Evolutionary conservation across 176 grass and related monocot genomes (phyloP).

Genomic region (Cenchrus fungigraminus): DNA sequence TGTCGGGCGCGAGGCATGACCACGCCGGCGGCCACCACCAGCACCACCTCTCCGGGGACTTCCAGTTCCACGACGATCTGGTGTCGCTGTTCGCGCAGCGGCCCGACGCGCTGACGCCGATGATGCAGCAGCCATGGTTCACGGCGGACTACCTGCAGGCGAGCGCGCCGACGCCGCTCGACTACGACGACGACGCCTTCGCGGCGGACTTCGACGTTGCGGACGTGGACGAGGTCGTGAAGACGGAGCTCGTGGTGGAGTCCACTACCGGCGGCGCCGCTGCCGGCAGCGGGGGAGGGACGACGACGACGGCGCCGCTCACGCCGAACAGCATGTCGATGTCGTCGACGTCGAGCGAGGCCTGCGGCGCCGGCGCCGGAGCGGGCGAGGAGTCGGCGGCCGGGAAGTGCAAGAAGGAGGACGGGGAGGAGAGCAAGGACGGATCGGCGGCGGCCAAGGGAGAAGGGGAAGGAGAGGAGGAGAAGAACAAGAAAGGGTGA

Average conservation of each 20-base stretch:
- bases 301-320: conserved; percentile 21
- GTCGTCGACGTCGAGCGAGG: conserved; percentile 79
- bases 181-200: conserved; percentile 46
- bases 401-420: conserved; percentile 58
- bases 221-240: conserved; percentile 19
- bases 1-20: conserved; percentile 54
- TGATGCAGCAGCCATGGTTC: conserved; percentile 42
- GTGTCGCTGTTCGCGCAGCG: conserved; percentile 63
- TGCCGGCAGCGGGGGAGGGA: neutral
- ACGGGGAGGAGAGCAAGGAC: conserved; percentile 43
- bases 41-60: conserved; percentile 44
- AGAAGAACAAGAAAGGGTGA: conserved; percentile 83
- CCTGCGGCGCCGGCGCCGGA: conserved; percentile 24
- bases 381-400: conserved; percentile 34
- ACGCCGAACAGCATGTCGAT: conserved; percentile 75
- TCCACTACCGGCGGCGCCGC: neutral
- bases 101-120: neutral
- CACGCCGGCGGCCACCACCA: conserved; percentile 20
- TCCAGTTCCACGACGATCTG: conserved; percentile 69
- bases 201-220: conserved; percentile 21
- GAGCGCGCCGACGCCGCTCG: neutral
- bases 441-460: conserved; percentile 27
- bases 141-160: conserved; percentile 44
- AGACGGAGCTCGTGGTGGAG: conserved; percentile 41
- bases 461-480: conserved; percentile 52